A percentile compares a stretch with the other conserved stretches of the same genome.
phyloP scores from a whole-genome alignment of 768 basidiomycete genomes.

The Termitomyces titanicus region DNA sequence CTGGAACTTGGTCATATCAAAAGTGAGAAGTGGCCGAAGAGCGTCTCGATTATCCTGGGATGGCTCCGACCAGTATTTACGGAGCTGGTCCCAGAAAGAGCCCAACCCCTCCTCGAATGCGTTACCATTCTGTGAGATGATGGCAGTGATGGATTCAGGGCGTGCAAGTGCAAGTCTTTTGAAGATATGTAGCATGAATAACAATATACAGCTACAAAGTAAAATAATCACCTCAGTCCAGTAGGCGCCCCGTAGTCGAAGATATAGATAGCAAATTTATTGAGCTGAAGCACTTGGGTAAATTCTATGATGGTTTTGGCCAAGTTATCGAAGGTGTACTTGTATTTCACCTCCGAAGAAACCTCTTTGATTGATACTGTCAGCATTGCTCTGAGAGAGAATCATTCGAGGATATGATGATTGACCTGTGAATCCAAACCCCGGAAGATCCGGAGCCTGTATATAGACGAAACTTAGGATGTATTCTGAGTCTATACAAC shows the following conservation, averaged over 20 bases:
- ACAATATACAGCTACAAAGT: background rate
- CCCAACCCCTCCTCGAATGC: conserved; percentile 43
- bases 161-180: conserved; percentile 35
- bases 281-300: conserved; percentile 33
- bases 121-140: conserved; percentile 49
- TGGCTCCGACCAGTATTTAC: conserved; percentile 28
- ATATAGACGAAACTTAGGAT: background rate
- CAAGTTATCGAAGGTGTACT: conserved; percentile 39
- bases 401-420: background rate
- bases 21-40: conserved; percentile 18
- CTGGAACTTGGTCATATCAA: conserved; percentile 30
- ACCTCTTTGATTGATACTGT: conserved; percentile 13
- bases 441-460: conserved; percentile 47
- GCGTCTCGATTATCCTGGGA: conserved; percentile 22
- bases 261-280: conserved; percentile 40
- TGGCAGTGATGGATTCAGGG: conserved; percentile 37
- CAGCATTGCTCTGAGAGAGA: background rate
- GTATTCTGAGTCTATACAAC: background rate
- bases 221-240: conserved; percentile 20
- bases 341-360: conserved; percentile 31
- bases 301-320: conserved; percentile 36
- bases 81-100: conserved; percentile 33
- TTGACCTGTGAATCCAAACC: conserved; percentile 43
- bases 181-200: background rate
- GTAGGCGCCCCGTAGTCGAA: conserved; percentile 48